Percentiles rank a stretch among this genome's conserved stretches.
Evolutionary conservation across 2,329 filamentous ascomycete species (phyloP).

Genomic region (Aureobasidium sp.): DNA sequence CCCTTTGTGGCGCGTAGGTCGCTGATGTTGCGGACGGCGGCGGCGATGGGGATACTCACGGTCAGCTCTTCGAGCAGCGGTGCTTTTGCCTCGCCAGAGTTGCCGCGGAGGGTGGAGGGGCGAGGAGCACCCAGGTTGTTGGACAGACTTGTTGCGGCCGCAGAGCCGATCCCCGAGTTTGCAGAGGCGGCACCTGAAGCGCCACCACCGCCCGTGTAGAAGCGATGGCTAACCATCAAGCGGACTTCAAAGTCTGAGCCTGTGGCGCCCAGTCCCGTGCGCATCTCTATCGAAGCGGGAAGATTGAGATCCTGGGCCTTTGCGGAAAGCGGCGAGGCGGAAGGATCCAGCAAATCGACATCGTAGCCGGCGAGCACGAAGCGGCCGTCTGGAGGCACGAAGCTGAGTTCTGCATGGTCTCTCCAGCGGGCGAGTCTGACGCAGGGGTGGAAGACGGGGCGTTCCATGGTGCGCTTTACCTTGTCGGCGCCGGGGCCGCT

Average conservation of each 20-base stretch:
- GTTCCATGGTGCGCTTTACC: constrained; percentile 53
- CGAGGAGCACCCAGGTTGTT: background rate
- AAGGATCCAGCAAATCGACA: constrained; percentile 72
- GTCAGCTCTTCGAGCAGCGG: constrained; percentile 61
- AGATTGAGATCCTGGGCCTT: constrained; percentile 58
- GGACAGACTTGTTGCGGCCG: constrained; percentile 13
- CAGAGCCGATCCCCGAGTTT: background rate
- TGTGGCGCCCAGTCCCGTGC: constrained; percentile 62
- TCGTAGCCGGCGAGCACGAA: constrained; percentile 94
- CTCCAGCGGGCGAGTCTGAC: constrained; percentile 86
- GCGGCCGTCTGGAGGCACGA: constrained; percentile 86
- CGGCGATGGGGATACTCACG: constrained; percentile 70
- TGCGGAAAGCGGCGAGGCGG: constrained; percentile 21
- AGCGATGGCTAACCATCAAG: constrained; percentile 53
- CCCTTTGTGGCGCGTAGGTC: constrained; percentile 75
- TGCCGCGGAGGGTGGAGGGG: constrained; percentile 10
- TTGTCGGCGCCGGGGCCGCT: constrained; percentile 56
- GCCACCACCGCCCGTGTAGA: constrained; percentile 29
- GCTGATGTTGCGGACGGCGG: constrained; percentile 60
- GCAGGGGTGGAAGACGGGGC: constrained; percentile 94
- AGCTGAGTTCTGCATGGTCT: constrained; percentile 84
- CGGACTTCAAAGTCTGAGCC: constrained; percentile 86
- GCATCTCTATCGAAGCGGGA: constrained; percentile 73
- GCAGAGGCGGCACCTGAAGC: background rate
- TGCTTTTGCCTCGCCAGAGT: constrained; percentile 18